A percentile compares a stretch with the other conserved stretches of the same genome.
These are phyloP conservation scores for Phytophthora aleatoria DNA, from an alignment of 352 stramenopile species.

Conservation along the genomic window DNA sequence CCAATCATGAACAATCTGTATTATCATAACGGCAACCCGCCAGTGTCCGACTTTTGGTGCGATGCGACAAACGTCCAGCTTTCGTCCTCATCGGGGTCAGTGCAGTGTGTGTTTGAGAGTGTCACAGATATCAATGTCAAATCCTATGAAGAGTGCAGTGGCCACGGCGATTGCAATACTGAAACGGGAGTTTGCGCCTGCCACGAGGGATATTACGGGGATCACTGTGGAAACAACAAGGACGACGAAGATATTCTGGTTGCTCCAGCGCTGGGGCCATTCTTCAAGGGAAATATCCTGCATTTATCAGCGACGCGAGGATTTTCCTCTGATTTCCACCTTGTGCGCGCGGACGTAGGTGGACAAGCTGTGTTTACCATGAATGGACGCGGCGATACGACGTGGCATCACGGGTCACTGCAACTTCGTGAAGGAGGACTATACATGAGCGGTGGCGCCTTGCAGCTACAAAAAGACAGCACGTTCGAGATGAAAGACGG, in stretches of 20 bases:
- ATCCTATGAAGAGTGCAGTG: conserved; percentile 63
- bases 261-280: conserved; percentile 51
- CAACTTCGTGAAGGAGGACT: conserved; percentile 27
- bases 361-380: conserved; percentile 63
- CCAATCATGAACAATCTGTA: conserved; percentile 86
- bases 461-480: conserved; percentile 57
- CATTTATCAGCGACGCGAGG: conserved; percentile 52
- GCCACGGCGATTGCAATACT: conserved; percentile 59
- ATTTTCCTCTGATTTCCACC: conserved; percentile 62
- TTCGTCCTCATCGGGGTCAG: conserved; percentile 16
- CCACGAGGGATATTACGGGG: conserved; percentile 67
- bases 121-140: conserved; percentile 49
- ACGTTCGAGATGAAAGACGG: conserved; percentile 53
- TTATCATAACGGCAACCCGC: conserved; percentile 64
- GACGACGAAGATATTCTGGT: conserved; percentile 69
- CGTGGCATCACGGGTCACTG: conserved; percentile 32
- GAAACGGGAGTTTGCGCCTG: conserved; percentile 59
- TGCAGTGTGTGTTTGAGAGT: conserved; percentile 56
- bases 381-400: conserved; percentile 60
- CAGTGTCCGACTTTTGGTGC: conserved; percentile 59
- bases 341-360: conserved; percentile 65
- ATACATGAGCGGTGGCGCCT: conserved; percentile 28
- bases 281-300: conserved; percentile 75
- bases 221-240: conserved; percentile 69
- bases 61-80: conserved; percentile 43